Base-by-base conservation (phyloP, 164 flowering plant species). In the Magnolia kwangsiensis region DNA sequence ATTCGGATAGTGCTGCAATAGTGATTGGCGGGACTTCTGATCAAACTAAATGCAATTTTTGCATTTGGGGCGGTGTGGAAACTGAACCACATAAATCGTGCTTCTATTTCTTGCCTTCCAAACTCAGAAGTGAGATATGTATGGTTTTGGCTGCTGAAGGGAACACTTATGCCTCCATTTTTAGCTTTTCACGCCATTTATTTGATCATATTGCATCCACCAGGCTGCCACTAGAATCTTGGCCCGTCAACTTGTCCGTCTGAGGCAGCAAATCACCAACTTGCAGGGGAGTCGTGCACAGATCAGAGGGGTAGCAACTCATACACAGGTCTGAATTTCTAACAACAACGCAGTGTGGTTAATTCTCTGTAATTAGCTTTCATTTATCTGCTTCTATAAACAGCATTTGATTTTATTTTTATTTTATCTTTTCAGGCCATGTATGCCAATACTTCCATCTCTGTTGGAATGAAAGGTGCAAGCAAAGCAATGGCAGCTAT, bases 271-370 rank as follows among this genome's bases (percentile, higher is more conserved):
- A 83, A 95, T 95, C 50, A 88, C 91, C 10, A 92, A 95, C 77
- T 83, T 95, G 89, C 98, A 95, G 81, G 97, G 98, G 10, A 95
- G 98, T 79, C 95, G 98, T 78, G 98, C 98, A 20, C 98, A 95
- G 75, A 90, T 95, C 73, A 85, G 98, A 87, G 98, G 98, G 37
- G 93, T 95, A 37, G 93, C 94, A 59, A 95, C 98, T 74, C 93
- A 92, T 81, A 94, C 98, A 51, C 98, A 92, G 97, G 98, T 90
- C 23, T 16, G 23, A 18, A 10, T 68, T 75, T 68, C 65, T 7
- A 10, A 69, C 31, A 37, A 21, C 18, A 19, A 63, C 8, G 1
- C 7, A n/a, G 23, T 2, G 20, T 5, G 19, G 27, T 66, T 21
- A 74, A 64, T 50, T 64, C 37, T 50, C 70, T 2, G 37, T 21